Evolutionary conservation across 179 eudicot genomes (phyloP).

Genomic region (Beta macrorhiza): DNA sequence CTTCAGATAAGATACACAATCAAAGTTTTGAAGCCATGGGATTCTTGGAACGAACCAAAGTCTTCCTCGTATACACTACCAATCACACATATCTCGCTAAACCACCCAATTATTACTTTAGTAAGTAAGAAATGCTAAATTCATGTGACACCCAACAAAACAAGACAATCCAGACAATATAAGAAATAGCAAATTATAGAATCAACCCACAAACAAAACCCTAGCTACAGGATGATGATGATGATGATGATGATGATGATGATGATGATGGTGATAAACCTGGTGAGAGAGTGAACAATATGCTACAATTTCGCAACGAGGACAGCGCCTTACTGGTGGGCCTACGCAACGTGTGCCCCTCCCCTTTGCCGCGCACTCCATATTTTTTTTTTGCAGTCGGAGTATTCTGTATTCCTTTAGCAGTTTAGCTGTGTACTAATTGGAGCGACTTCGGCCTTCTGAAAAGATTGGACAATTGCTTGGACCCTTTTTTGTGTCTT

Average conservation of each 20-base stretch:
- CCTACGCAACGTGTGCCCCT: slow-evolving; percentile 58
- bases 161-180: background rate
- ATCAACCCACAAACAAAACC: background rate
- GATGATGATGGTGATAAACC: slow-evolving; percentile 36
- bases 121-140: background rate
- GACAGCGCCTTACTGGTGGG: slow-evolving; percentile 53
- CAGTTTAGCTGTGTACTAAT: too few species aligned
- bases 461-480: too few species aligned
- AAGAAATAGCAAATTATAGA: background rate
- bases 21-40: background rate
- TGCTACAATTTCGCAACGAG: slow-evolving; percentile 65
- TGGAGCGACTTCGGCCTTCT: too few species aligned
- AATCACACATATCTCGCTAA: slow-evolving; percentile 1
- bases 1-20: background rate
- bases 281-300: slow-evolving; percentile 86
- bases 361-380: slow-evolving; percentile 87
- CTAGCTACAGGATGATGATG: background rate
- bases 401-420: background rate
- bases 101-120: background rate
- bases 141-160: slow-evolving; percentile 9
- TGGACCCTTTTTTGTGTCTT: too few species aligned
- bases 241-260: background rate
- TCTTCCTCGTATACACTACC: background rate
- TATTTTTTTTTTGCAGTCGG: slow-evolving; percentile 7
- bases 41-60: too few species aligned